Evolutionary conservation across 2,329 filamentous ascomycete species (phyloP).

Genomic region (Epicoccum nigrum): DNA sequence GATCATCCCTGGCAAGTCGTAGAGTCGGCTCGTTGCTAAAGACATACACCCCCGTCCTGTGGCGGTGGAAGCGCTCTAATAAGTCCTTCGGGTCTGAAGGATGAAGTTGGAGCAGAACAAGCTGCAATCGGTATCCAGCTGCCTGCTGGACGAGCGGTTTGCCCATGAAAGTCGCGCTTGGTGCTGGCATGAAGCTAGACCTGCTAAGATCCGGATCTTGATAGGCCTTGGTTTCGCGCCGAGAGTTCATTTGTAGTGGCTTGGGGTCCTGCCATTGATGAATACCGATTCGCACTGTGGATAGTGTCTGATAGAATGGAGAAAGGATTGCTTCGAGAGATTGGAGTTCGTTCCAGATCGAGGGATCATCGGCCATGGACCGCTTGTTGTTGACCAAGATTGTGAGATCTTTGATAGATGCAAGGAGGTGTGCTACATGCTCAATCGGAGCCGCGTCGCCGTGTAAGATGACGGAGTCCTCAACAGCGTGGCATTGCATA

Average conservation of each 20-base stretch:
- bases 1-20: neutral
- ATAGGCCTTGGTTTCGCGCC: constrained; percentile 4
- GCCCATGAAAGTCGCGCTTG: constrained; percentile 9
- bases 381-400: constrained; percentile 11
- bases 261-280: constrained; percentile 14
- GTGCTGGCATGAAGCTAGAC: constrained; percentile 4
- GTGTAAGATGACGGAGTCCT: constrained; percentile 8
- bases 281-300: constrained; percentile 11
- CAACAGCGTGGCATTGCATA: constrained; percentile 12
- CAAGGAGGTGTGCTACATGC: constrained; percentile 7
- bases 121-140: constrained; percentile 9
- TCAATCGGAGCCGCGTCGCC: constrained; percentile 5
- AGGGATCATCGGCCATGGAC: constrained; percentile 8
- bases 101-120: constrained; percentile 8
- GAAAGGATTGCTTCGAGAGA: constrained; percentile 7
- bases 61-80: constrained; percentile 11
- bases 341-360: constrained; percentile 8
- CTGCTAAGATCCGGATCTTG: neutral
- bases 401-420: constrained; percentile 2
- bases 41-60: constrained; percentile 10
- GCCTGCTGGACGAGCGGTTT: constrained; percentile 8
- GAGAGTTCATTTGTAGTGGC: constrained; percentile 11
- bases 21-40: neutral
- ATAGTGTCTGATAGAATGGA: constrained; percentile 6
- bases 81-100: constrained; percentile 8